Base-by-base conservation (phyloP, 805 yeast species). In the Starmerella bacillaris region DNA sequence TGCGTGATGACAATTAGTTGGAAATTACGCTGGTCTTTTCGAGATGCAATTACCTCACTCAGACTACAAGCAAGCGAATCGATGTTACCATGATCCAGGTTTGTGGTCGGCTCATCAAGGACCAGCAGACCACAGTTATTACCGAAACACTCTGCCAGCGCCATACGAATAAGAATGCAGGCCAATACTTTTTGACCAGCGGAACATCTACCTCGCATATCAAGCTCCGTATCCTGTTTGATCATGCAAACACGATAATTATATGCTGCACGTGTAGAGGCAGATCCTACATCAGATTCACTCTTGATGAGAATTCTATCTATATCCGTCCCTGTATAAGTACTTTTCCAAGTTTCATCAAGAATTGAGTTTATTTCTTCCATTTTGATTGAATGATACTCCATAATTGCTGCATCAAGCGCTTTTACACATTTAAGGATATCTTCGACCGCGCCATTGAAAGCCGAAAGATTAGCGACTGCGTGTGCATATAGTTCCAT, bases 111-210 rank as follows among this genome's bases (percentile, higher is more conserved):
- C 57, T 89, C 99, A 57, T 89, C 99, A 27, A 89, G 63, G 0
- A 96, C 93, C 47, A 89, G 80, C 56, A 89, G 78, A 33, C 98
- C 98, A 60, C 94, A 86, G 51, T 78, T 80, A 2, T 74, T 66
- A 5, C 98, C 96, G 60, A 89, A 86, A 49, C 95, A 80, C 55
- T 89, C 96, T 1, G 96, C 89, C 32, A 89, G 60, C 0, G 95
- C 94, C 37, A 89, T 58, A 37, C 99, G 64, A 37, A 89, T 86
- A 21, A 89, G 72, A 32, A 89, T 84, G 27, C 92, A 76, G 0
- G 96, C 94, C 31, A 89, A 57, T 4, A 89, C 95, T 49, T 83
- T 80, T 55, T 89, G 99, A 0, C 99, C 99, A 0, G 98, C 96
- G 2, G 94, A 80, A 54, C 99, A 89, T 38, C 98, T 61, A 0